Percentiles rank a stretch among this genome's conserved stretches.
Evolutionary conservation across 2,329 filamentous ascomycete genomes (phyloP).

Genomic region (Alternaria tenuissima): DNA sequence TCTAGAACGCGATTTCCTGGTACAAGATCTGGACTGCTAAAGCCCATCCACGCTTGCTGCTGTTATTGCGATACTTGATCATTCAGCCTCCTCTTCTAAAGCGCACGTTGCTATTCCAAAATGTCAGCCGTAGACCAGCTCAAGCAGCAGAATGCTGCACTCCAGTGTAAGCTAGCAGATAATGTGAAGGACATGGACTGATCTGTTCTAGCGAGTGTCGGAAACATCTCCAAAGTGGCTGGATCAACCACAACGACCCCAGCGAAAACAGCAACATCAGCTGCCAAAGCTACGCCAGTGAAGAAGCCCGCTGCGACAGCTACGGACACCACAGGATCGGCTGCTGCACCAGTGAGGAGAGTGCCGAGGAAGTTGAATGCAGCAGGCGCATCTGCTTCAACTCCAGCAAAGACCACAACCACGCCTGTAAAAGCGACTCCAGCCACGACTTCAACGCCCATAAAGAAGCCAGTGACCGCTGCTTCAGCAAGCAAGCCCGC

Average conservation of each 20-base stretch:
- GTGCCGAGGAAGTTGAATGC: conserved; percentile 27
- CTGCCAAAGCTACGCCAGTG: conserved; percentile 23
- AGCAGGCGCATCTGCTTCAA: conserved; percentile 13
- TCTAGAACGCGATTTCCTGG: conserved; percentile 15
- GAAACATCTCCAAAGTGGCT: conserved; percentile 40
- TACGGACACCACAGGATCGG: conserved; percentile 15
- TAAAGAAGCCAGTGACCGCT: conserved; percentile 12
- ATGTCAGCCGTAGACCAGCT: conserved; percentile 50
- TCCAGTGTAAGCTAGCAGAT: conserved; percentile 48
- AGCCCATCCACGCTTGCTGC: not conserved
- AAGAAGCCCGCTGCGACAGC: conserved; percentile 24
- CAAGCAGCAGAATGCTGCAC: conserved; percentile 53
- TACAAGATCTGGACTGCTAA: not conserved
- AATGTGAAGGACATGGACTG: not conserved
- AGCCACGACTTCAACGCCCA: conserved; percentile 14
- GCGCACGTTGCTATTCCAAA: conserved; percentile 7
- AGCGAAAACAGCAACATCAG: conserved; percentile 25
- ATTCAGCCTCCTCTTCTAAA: not conserved
- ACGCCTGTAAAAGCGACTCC: conserved; percentile 17
- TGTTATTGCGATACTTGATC: not conserved
- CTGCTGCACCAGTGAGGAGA: conserved; percentile 38
- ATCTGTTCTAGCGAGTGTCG: conserved; percentile 37
- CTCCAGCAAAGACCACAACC: conserved; percentile 9
- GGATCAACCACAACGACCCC: conserved; percentile 33
- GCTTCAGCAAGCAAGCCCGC: conserved; percentile 34